phyloP scores from a whole-genome alignment of 768 basidiomycete genomes.

The Pleurotus giganteus region DNA sequence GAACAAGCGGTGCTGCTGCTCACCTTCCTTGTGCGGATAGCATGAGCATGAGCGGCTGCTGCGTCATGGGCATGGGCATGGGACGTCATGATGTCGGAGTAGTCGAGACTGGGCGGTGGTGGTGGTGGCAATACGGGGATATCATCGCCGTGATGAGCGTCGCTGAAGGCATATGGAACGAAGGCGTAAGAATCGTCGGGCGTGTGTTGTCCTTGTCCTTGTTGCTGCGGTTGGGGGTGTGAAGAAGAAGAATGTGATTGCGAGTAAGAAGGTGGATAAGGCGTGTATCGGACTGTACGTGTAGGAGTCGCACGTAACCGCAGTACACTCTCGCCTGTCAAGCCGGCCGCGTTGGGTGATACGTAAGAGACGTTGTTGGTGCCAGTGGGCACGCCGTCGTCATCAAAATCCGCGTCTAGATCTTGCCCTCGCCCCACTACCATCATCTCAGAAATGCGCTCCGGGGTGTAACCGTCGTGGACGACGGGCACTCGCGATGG shows the following conservation, averaged over 20 bases:
- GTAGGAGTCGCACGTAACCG: slow-evolving; percentile 3
- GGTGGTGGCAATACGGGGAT: neutral
- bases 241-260: slow-evolving; percentile 1
- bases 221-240: slow-evolving; percentile 1
- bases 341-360: neutral
- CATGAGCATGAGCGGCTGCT: neutral
- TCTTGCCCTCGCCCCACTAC: neutral
- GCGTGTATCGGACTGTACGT: slow-evolving; percentile 6
- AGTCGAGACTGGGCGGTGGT: neutral
- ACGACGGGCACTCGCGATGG: neutral
- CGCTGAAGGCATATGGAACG: neutral
- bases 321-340: neutral
- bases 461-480: neutral
- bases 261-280: slow-evolving; percentile 6
- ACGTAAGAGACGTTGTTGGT: neutral
- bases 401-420: slow-evolving; percentile 5
- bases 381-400: slow-evolving; percentile 8
- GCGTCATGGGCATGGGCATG: too few relatives aligned
- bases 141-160: neutral
- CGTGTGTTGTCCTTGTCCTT: neutral
- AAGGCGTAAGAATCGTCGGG: neutral
- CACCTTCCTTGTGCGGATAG: slow-evolving; percentile 10
- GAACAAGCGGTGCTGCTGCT: slow-evolving; percentile 12
- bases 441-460: neutral
- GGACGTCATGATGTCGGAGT: neutral